Evolutionary conservation across 1,284 basidiomycete species (phyloP), one percentile per base, ranked within the genome.

Genomic region (Leccinum subrobustum): DNA sequence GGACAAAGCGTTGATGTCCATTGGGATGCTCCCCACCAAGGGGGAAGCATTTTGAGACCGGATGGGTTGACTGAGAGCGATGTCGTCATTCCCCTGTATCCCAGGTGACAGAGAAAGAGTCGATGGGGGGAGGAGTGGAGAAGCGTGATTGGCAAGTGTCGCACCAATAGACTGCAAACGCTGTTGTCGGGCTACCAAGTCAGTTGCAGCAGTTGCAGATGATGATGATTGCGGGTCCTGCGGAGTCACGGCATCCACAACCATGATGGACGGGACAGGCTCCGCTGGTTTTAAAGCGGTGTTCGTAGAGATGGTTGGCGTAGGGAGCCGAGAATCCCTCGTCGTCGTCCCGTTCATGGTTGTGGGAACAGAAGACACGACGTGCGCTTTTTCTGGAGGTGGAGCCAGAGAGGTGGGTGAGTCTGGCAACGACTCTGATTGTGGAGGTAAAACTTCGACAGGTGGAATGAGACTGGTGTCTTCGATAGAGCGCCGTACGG

Each of bases 381-480:
- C 29, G 16, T 18, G 56, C n/a, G 4, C 27, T 31, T 27, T 12
- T n/a, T 57, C 54, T 29, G 42, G 6, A 57, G 52, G 20, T 20
- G 54, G 57, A 47, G 35, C 48, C 56, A 55, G 57, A 33, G 60
- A 67, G n/a, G 35, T 6, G 51, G 63, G 57, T 6, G 64, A 47
- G 35, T 59, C 27, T 31, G 71, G 60, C 3, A 60, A 54, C 4
- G 71, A 70, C 29, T 70, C 68, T 11, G 57, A 31, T 42, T 27
- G 31, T 51, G 59, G 58, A 16, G 60, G 52, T 23, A 75, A 53
- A 35, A 73, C 54, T 60, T 70, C 71, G 31, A 75, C 74, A 12
- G 71, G 71, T 29, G 70, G 73, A 37, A 73, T 75, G 39, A 73
- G 65, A 51, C 37, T 66, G 9, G 47, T 42, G n/a, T 59, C 53